Evolutionary conservation across 2,329 filamentous ascomycete species (phyloP), one percentile per base, ranked within the genome.

Genomic region (Rugonectria rugulosa): DNA sequence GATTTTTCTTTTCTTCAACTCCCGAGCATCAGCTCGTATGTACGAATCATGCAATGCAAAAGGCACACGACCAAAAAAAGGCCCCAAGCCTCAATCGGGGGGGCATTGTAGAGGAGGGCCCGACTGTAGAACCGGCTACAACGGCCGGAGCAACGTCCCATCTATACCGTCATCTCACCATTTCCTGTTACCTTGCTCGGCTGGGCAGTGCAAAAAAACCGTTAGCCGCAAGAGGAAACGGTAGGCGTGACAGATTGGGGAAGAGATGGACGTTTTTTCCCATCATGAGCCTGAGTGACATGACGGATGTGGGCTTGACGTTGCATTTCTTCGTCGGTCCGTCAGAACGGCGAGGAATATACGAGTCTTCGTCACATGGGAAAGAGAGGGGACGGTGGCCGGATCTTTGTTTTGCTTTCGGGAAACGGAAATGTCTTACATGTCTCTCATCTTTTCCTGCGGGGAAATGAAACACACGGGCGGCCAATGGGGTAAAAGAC

Each of bases 401-500:
- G n/a, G n/a, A n/a, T n/a, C n/a, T n/a, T n/a, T 41, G 36, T 38
- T 40, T 26, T 43, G 19, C 29, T 23, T 48, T 56, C 19, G 43
- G 31, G 56, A 40, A 31, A 31, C 4, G 29, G 11, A 5, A 12
- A 56, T 46, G 20, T 37, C 43, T 41, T 56, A 43, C 41, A 55
- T 45, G 38, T 44, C 34, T 49, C 47, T 26, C 56, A n/a, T n/a
- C n/a, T n/a, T n/a, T n/a, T n/a, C 32, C 20, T 65, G 60, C 53
- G 55, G 57, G 63, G 58, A 57, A 40, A 40, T 5, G n/a, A 31
- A 12, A 23, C 36, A 57, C 9, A 23, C 37, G 34, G 56, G 61
- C 57, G n/a, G 65, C 62, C 29, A 15, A 66, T 65, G 58, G 60
- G 56, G 57, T 63, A 65, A 63, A 55, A 55, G 14, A 9, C n/a